A percentile compares a stretch with the other conserved stretches of the same genome.
These are phyloP conservation scores for Cutaneotrichosporon sp. DNA, from an alignment of 1,284 basidiomycete species.

Conservation along the genomic window DNA sequence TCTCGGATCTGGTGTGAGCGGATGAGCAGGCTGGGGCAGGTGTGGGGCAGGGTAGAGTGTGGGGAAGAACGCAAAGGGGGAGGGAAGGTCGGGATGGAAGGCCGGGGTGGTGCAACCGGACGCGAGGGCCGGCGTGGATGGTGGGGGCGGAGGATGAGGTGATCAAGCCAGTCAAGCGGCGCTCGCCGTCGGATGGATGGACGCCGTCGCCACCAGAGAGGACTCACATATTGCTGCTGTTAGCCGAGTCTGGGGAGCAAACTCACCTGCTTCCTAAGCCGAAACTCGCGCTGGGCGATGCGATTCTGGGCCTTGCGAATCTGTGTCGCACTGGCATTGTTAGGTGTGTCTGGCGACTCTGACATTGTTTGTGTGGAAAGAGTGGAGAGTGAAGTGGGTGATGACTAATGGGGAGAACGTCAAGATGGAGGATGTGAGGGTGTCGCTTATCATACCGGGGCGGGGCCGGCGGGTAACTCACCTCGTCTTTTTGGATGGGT, in stretches of 20 bases:
- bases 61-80: no score
- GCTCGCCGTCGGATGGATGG: not conserved
- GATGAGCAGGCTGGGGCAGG: not conserved
- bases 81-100: not conserved
- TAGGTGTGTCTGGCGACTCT: slow-evolving; percentile 7
- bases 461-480: no score
- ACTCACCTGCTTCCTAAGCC: slow-evolving; percentile 82
- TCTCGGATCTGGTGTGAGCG: slow-evolving; percentile 71
- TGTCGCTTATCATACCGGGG: not conserved
- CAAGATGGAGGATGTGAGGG: not conserved
- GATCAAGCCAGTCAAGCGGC: not conserved
- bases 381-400: not conserved
- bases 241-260: slow-evolving; percentile 37
- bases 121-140: no score
- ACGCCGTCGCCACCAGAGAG: not conserved
- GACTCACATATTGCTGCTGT: slow-evolving; percentile 46
- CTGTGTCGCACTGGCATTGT: slow-evolving; percentile 31
- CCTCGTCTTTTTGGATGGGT: slow-evolving; percentile 13
- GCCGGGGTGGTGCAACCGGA: not conserved
- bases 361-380: slow-evolving; percentile 1
- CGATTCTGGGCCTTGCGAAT: slow-evolving; percentile 68
- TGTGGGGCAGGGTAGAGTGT: not conserved
- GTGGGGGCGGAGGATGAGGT: no score
- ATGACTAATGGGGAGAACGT: not conserved
- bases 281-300: slow-evolving; percentile 89